Evolutionary conservation across 257 asterid genomes (phyloP).

Genomic region (Solanum pinnatisectum): DNA sequence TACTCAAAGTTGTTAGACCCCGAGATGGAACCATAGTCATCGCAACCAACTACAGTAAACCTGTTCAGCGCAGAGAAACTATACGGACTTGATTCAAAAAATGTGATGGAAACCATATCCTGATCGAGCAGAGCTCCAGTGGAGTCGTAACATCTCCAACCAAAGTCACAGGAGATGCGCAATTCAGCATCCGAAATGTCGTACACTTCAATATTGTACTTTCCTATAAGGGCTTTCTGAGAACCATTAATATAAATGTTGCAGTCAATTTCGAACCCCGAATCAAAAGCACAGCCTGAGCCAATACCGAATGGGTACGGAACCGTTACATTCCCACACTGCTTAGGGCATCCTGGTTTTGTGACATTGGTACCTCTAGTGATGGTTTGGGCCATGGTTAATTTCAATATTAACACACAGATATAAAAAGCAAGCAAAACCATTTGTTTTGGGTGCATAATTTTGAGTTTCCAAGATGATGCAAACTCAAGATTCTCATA

Average conservation of each 20-base stretch:
- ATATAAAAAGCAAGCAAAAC: neutral
- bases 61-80: slow-evolving; percentile 2
- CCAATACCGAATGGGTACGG: slow-evolving; percentile 46
- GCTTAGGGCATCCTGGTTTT: slow-evolving; percentile 25
- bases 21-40: neutral
- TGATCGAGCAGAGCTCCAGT: slow-evolving; percentile 1
- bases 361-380: neutral
- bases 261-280: slow-evolving; percentile 28
- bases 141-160: slow-evolving; percentile 29
- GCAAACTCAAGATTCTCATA: neutral
- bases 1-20: neutral
- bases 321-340: slow-evolving; percentile 39
- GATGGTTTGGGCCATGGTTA: neutral
- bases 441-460: neutral
- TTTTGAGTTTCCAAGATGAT: neutral
- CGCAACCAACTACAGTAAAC: slow-evolving; percentile 7
- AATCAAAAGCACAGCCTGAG: slow-evolving; percentile 19
- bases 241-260: neutral
- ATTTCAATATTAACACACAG: neutral
- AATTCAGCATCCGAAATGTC: slow-evolving; percentile 44
- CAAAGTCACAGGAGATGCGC: slow-evolving; percentile 30
- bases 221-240: neutral
- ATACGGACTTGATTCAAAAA: neutral
- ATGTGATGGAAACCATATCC: neutral
- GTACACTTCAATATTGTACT: slow-evolving; percentile 4